A percentile compares a stretch with the other conserved stretches of the same genome.
Evolutionary conservation across 345 rosid genomes (phyloP).

Genomic region (Bruguiera gymnorhiza): DNA sequence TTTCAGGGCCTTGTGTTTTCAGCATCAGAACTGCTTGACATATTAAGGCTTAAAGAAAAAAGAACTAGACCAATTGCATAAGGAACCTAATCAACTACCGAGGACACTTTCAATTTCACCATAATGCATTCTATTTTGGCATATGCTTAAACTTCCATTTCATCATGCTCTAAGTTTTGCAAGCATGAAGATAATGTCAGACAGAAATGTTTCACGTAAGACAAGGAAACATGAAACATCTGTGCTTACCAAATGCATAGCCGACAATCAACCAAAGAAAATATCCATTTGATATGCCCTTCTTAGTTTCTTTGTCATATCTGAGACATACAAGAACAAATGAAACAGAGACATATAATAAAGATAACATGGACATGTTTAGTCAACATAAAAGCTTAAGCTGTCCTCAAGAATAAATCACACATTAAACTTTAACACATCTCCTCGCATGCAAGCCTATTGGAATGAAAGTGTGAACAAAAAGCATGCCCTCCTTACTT

Average conservation of each 20-base stretch:
- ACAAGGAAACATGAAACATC: background rate
- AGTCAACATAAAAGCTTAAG: too few species aligned
- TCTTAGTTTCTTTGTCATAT: slow-evolving; percentile 69
- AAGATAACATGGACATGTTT: background rate
- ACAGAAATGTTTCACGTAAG: background rate
- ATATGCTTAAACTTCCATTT: background rate
- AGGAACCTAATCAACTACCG: background rate
- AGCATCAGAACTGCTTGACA: background rate
- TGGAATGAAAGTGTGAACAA: too few species aligned
- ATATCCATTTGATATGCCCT: slow-evolving; percentile 49
- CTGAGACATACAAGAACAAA: slow-evolving; percentile 31
- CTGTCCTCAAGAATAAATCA: too few species aligned
- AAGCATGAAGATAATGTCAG: background rate
- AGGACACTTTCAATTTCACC: background rate
- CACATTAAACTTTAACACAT: too few species aligned
- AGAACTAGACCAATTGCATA: background rate
- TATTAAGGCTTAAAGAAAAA: background rate
- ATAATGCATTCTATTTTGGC: background rate
- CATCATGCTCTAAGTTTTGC: background rate
- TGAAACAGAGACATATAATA: background rate
- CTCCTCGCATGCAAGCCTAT: too few species aligned
- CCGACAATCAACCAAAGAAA: slow-evolving; percentile 76
- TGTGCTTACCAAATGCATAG: slow-evolving; percentile 68
- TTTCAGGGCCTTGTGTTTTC: too few species aligned
- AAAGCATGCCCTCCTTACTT: too few species aligned